phyloP scores from a whole-genome alignment of 345 rosid species.

The Linum tenue region DNA sequence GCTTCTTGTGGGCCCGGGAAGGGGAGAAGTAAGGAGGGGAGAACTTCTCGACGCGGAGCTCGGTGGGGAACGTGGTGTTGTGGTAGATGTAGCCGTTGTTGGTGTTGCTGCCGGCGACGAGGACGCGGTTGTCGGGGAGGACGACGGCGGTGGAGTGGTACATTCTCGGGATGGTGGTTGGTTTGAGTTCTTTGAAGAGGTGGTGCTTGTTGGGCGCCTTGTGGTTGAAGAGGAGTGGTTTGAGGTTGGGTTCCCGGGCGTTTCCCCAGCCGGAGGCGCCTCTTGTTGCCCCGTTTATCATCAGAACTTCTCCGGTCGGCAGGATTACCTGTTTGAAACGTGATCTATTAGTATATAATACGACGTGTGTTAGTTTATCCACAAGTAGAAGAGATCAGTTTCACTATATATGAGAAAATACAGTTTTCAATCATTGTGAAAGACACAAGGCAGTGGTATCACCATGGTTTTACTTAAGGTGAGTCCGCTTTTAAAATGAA shows the following conservation, averaged over 20 bases:
- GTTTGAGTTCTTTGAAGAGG: background rate
- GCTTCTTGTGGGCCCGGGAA: background rate
- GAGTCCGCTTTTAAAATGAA: too few relatives aligned
- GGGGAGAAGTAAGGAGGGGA: background rate
- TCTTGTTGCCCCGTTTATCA: background rate
- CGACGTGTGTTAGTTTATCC: too few relatives aligned
- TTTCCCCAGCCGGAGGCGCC: conserved; percentile 6
- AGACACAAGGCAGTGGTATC: too few relatives aligned
- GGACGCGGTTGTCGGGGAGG: background rate
- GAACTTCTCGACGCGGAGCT: background rate
- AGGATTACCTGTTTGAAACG: background rate
- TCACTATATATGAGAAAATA: background rate
- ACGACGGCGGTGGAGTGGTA: conserved; percentile 2
- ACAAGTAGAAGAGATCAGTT: too few relatives aligned
- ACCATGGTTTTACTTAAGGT: too few relatives aligned
- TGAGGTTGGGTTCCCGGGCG: background rate
- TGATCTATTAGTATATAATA: too few relatives aligned
- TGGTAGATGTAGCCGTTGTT: conserved; percentile 5
- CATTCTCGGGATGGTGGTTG: background rate
- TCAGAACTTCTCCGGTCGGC: background rate
- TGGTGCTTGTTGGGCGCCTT: background rate
- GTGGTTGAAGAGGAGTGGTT: background rate
- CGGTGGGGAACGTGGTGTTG: background rate
- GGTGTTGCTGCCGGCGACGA: conserved; percentile 4
- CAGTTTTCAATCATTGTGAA: too few relatives aligned